These are phyloP conservation scores for Exobasidium rhododendri DNA, from an alignment of 1,284 basidiomycete species.

Conservation along the genomic window DNA sequence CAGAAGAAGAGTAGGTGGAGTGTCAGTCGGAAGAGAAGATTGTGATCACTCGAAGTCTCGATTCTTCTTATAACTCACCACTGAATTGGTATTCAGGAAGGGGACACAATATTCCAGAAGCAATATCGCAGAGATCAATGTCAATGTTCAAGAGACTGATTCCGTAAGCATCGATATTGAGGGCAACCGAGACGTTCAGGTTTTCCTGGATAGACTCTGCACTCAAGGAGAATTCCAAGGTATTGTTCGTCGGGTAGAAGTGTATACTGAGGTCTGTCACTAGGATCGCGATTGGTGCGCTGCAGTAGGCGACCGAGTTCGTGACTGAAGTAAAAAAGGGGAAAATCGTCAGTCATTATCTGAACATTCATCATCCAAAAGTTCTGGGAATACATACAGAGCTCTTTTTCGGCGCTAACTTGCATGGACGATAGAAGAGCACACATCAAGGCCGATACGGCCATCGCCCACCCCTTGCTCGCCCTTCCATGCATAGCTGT, in stretches of 20 bases:
- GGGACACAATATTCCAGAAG: conserved; percentile 45
- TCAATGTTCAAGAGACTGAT: conserved; percentile 42
- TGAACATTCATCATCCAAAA: too few species aligned
- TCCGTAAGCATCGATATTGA: conserved; percentile 51
- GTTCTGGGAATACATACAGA: too few species aligned
- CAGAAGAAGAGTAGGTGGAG: too few species aligned
- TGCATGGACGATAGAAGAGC: too few species aligned
- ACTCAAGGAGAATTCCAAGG: conserved; percentile 48
- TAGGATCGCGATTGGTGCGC: conserved; percentile 42
- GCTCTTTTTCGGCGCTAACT: too few species aligned
- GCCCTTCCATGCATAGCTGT: too few species aligned
- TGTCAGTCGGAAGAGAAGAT: conserved; percentile 55
- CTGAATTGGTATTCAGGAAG: conserved; percentile 51
- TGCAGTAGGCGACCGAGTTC: conserved; percentile 49
- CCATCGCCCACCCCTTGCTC: too few species aligned
- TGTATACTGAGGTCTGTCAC: conserved; percentile 40
- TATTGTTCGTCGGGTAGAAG: conserved; percentile 43
- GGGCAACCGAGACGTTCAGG: conserved; percentile 26
- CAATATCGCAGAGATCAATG: conserved; percentile 47
- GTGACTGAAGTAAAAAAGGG: conserved; percentile 24
- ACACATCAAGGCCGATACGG: too few species aligned
- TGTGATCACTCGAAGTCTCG: too few species aligned
- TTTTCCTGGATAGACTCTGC: conserved; percentile 41
- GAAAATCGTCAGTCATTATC: background rate
- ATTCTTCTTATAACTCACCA: conserved; percentile 8